Conservation (phyloP, 1,284 basidiomycete genomes). For the Ustilago lituana region DNA sequence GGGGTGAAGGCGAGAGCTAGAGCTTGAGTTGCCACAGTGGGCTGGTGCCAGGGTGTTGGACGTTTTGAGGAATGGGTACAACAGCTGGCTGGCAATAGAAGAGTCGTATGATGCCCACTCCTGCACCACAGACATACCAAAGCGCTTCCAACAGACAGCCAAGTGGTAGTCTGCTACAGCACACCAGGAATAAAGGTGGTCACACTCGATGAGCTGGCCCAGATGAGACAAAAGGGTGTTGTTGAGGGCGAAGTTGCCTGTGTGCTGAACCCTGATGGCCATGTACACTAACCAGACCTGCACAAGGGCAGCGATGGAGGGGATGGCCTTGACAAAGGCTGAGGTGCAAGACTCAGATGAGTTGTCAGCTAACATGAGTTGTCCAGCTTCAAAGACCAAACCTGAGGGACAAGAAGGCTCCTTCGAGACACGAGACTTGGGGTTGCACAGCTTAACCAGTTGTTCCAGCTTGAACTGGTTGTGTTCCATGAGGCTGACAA, state of each 20-base stretch:
- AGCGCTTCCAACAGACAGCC: not conserved
- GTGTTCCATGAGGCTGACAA: not conserved
- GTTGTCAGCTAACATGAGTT: not conserved
- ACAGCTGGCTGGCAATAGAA: no score
- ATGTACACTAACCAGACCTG: not conserved
- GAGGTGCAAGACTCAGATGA: not conserved
- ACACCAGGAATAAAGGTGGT: not conserved
- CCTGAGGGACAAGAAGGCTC: not conserved
- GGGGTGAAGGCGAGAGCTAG: no score
- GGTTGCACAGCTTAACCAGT: not conserved
- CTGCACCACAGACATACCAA: no score
- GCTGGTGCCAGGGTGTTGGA: no score
- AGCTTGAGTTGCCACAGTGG: no score
- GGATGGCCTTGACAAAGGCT: not conserved
- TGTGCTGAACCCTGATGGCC: not conserved
- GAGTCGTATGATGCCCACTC: no score
- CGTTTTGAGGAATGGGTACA: no score
- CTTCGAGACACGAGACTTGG: not conserved
- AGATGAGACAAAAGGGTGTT: not conserved
- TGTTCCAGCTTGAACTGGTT: not conserved
- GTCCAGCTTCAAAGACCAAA: no score
- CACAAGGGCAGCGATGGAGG: not conserved
- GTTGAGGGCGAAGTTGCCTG: not conserved
- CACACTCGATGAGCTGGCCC: not conserved
- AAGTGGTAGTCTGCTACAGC: not conserved